Evolutionary conservation across 768 basidiomycete species (phyloP), one percentile per base, ranked within the genome.

Genomic region (Mycena epipterygia): DNA sequence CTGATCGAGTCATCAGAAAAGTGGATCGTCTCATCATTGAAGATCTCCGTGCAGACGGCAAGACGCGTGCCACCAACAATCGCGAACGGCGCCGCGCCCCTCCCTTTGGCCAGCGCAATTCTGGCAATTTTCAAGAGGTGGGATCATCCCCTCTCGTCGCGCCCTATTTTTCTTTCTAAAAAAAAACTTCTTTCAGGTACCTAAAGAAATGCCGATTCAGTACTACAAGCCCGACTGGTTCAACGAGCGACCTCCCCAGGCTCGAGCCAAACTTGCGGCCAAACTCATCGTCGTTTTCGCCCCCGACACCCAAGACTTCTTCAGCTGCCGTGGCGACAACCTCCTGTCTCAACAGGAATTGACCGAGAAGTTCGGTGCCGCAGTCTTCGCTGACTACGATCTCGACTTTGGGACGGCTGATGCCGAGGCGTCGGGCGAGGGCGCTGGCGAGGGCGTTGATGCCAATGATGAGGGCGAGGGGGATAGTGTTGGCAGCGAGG

Each of bases 191-290:
- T 16, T 25, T 29, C 33, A 65, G 64, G 12, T 65, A 21, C 64
- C 70, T 6, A 67, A 67, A 49, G 52, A 12, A 41, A 67, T 71
- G 70, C 70, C 70, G 0, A 71, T 71, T 23, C 64, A 71, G 17
- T 71, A 71, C 33, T 71, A 71, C 53, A 27, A 61, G 9, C 58
- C 59, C 16, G 12, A 11, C 12, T 66, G 59, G 59, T 71, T n/a
- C 41, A 71, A 71, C 65, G 25, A 39, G 35, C 57, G 41, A 25
- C 70, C 64, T 21, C 29, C 56, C 25, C 64, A 51, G 21, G 32
- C 58, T 30, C 58, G 70, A 14, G 58, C 57, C 23, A 61, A 61
- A 67, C 0, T 71, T 23, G 44, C 14, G 8, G 13, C 64, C 19
- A 53, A 52, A 30, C 39, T 60, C 32, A 29, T 67, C 30, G 70